Percentiles rank a stretch among this genome's conserved stretches.
phyloP scores from a whole-genome alignment of 495 filamentous ascomycete genomes.

The Geoglossum glabrum region DNA sequence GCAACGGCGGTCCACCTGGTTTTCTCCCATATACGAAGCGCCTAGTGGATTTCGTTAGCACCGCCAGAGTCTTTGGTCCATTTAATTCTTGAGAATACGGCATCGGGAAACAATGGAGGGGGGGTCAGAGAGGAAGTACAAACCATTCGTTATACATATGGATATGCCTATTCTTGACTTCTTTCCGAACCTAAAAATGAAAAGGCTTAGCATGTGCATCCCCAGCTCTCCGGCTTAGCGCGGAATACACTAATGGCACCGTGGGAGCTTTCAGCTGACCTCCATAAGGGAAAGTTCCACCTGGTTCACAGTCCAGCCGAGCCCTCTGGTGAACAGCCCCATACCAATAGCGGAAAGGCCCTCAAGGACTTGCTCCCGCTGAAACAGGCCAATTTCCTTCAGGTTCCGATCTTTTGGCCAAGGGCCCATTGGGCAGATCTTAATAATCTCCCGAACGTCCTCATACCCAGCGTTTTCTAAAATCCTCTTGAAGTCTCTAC shows the following conservation, averaged over 20 bases:
- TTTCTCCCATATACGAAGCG: not conserved
- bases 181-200: constrained; percentile 25
- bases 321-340: constrained; percentile 29
- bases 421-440: constrained; percentile 7
- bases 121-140: not conserved
- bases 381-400: constrained; percentile 7
- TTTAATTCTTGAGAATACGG: no score
- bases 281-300: constrained; percentile 17
- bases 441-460: constrained; percentile 13
- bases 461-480: constrained; percentile 24
- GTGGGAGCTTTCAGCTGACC: not conserved
- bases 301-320: constrained; percentile 30
- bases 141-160: constrained; percentile 20
- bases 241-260: not conserved
- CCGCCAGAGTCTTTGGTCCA: no score
- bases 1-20: not conserved
- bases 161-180: constrained; percentile 31
- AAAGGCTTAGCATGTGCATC: not conserved
- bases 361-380: constrained; percentile 21
- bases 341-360: constrained; percentile 25
- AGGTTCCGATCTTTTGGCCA: constrained; percentile 15
- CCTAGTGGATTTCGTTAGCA: not conserved
- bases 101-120: not conserved
- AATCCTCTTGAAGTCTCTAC: constrained; percentile 17
- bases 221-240: not conserved